A percentile compares a stretch with the other conserved stretches of the same genome.
Evolutionary conservation across 768 basidiomycete species (phyloP).

Genomic region (Bullera alba): DNA sequence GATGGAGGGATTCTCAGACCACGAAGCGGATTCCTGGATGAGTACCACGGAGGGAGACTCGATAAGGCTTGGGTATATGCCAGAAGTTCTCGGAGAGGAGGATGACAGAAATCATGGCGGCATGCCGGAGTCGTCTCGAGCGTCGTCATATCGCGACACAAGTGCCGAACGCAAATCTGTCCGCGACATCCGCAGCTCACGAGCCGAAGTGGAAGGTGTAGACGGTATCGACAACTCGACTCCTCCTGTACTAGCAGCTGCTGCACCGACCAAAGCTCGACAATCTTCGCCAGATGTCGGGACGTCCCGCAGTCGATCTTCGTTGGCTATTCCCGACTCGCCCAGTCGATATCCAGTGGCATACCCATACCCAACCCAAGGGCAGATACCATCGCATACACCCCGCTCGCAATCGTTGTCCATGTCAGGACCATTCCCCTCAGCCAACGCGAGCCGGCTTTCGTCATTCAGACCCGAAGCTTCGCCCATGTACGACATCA

Average conservation of each 20-base stretch:
- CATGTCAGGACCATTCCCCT: constrained; percentile 36
- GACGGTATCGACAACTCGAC: not conserved
- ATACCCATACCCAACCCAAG: not conserved
- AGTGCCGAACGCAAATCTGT: too few species aligned
- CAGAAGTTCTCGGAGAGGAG: constrained; percentile 27
- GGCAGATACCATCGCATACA: constrained; percentile 2
- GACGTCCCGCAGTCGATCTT: not conserved
- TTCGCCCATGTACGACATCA: constrained; percentile 36
- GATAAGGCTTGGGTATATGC: constrained; percentile 28
- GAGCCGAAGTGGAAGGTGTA: not conserved
- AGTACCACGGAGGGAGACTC: constrained; percentile 28
- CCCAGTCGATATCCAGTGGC: not conserved
- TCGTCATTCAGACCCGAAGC: constrained; percentile 15
- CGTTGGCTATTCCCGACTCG: not conserved
- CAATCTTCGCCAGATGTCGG: not conserved
- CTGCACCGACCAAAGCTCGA: not conserved
- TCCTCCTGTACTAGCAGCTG: not conserved
- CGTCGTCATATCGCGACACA: too few species aligned
- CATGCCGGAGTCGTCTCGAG: constrained; percentile 8
- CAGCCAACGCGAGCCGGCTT: constrained; percentile 3
- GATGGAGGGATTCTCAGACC: constrained; percentile 41
- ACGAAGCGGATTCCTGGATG: constrained; percentile 42
- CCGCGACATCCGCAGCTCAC: not conserved
- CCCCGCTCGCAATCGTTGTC: constrained; percentile 9
- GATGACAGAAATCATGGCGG: constrained; percentile 10